Base-by-base conservation (phyloP, 208 protist species). In the Trypanosoma platydactyli region DNA sequence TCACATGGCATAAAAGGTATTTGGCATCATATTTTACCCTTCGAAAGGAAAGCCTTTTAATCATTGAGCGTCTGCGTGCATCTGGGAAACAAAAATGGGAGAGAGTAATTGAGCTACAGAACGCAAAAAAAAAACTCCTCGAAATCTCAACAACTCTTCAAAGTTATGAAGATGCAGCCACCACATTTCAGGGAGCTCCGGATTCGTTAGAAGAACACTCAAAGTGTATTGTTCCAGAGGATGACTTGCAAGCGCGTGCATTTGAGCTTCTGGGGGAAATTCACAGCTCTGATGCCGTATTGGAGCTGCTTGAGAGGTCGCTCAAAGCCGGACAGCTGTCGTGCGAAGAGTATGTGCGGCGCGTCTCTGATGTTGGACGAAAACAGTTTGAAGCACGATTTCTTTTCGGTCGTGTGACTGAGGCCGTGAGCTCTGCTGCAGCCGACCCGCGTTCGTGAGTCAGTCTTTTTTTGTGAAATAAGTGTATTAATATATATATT, bases 321-420 rank as follows among this genome's bases (percentile, higher is more conserved):
- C 78, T 95, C 3, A 76, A 80, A 59, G 42, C 56, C 0, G 86
- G 88, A 48, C 57, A 85, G 35, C 48, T 95, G 9, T 78, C 76
- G 25, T 88, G 80, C 52, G 86, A 95, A 33, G 86, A 92, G 54
- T 95, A 92, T 62, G 79, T 95, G 5, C 83, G 87, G 63, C 68
- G 68, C 25, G 82, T 95, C 22, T 87, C 82, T 1, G 83, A 91
- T 61, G 74, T 88, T 22, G 84, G 83, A 4, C 76, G 89, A 7
- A 65, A 84, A n/a, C 80, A 91, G 69, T 95, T 95, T 65, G 73
- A 87, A 27, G 77, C 79, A 1, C 79, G 82, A 18, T 89, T 91
- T 68, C 64, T 89, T 18, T 88, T 89, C 52, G 64, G 67, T 18
- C 81, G 73, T 3, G 72, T 85, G 5, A 62, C 62, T 20, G 64